Conservation (phyloP, 164 flowering plant species). For the Magnolia officinalis region DNA sequence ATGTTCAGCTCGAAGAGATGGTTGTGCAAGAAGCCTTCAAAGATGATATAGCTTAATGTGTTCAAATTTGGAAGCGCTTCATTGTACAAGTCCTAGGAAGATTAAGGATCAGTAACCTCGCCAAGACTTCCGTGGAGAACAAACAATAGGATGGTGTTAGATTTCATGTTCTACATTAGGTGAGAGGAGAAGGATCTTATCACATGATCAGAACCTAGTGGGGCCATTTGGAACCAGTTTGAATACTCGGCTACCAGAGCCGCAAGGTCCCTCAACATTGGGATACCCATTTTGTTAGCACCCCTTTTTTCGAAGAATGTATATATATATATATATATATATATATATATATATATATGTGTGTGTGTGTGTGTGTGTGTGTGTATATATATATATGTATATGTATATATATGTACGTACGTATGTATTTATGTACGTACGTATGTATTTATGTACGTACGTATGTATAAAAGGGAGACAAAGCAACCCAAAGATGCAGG, state of each 20-base stretch:
- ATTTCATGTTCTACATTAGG: constrained; percentile 70
- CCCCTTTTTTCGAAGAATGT: too few relatives aligned
- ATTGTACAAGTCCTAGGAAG: constrained; percentile 81
- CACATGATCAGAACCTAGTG: constrained; percentile 88
- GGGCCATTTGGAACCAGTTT: constrained; percentile 95
- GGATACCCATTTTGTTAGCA: constrained; percentile 94
- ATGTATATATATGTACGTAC: too few relatives aligned
- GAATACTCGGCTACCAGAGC: constrained; percentile 86
- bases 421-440: too few relatives aligned
- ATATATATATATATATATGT: too few relatives aligned
- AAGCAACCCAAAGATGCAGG: too few relatives aligned
- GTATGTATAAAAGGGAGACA: too few relatives aligned
- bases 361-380: too few relatives aligned
- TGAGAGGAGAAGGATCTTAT: constrained; percentile 79
- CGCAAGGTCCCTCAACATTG: constrained; percentile 90
- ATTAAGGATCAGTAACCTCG: constrained; percentile 84
- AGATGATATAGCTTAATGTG: constrained; percentile 64
- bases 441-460: too few relatives aligned
- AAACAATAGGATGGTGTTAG: constrained; percentile 78
- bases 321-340: too few relatives aligned
- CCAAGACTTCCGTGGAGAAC: constrained; percentile 96
- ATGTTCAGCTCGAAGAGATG: constrained; percentile 95
- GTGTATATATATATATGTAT: too few relatives aligned
- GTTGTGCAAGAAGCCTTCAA: constrained; percentile 90
- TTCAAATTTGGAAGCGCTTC: constrained; percentile 74